Percentiles rank a stretch among this genome's conserved stretches.
Conservation (phyloP, 495 filamentous ascomycete species). For the Chaetomidium leptoderma region DNA sequence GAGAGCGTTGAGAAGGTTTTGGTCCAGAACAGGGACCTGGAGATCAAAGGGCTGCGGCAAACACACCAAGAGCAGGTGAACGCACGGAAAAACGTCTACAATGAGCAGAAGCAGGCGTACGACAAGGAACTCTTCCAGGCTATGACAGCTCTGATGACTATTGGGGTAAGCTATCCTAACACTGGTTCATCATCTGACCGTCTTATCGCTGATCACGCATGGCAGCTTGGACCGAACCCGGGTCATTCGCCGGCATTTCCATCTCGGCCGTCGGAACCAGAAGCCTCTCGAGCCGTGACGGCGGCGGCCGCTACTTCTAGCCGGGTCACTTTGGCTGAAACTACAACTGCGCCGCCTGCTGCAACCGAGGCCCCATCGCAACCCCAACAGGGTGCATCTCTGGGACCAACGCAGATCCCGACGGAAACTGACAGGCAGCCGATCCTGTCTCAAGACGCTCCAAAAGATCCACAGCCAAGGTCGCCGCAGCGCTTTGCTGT, state of each 20-base stretch:
- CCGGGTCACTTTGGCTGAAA: background rate
- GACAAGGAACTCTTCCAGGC: background rate
- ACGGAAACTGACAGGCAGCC: background rate
- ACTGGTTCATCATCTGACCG: background rate
- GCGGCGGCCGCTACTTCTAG: background rate
- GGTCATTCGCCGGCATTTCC: background rate
- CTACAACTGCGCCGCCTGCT: background rate
- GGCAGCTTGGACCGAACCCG: background rate
- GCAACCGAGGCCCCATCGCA: constrained; percentile 6
- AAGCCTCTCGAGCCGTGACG: background rate
- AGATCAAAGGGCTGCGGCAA: background rate
- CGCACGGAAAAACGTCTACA: background rate
- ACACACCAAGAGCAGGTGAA: background rate
- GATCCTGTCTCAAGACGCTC: background rate
- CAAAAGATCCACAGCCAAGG: background rate
- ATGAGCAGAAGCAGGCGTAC: background rate
- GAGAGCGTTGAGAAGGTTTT: background rate
- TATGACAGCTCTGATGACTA: background rate
- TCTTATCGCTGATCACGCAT: background rate
- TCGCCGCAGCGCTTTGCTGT: background rate
- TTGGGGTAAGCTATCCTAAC: constrained; percentile 1
- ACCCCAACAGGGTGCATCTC: background rate
- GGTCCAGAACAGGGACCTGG: background rate
- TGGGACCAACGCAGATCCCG: background rate
- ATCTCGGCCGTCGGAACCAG: background rate